These are phyloP conservation scores for Acer saccharum DNA, from an alignment of 345 rosid genomes.

Conservation along the genomic window DNA sequence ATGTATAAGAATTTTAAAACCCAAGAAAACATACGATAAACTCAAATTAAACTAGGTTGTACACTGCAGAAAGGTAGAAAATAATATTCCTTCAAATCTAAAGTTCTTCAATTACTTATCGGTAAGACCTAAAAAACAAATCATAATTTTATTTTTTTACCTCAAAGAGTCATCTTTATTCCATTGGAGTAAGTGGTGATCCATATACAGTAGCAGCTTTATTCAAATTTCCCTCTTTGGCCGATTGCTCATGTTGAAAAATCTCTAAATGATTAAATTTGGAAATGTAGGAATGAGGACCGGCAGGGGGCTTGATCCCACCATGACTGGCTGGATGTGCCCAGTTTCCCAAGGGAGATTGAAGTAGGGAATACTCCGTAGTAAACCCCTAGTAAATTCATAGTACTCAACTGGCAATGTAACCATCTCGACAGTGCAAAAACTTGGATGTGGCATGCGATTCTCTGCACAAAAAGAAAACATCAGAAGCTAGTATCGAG, in stretches of 20 bases:
- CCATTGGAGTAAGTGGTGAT: conserved; percentile 71
- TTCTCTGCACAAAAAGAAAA: conserved; percentile 55
- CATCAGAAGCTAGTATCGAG: conserved; percentile 1
- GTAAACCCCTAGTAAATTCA: conserved; percentile 68
- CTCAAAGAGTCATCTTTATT: conserved; percentile 76
- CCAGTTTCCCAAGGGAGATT: conserved; percentile 90
- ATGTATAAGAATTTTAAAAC: too few relatives aligned
- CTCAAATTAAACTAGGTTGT: too few relatives aligned
- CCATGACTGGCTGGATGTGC: conserved; percentile 52
- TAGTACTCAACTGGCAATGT: conserved; percentile 70
- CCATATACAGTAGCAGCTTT: conserved; percentile 56
- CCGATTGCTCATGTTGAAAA: conserved; percentile 25
- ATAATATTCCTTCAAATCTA: too few relatives aligned
- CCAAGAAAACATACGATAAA: too few relatives aligned
- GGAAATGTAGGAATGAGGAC: conserved; percentile 49
- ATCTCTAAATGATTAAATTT: conserved; percentile 20
- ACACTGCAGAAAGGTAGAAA: too few relatives aligned
- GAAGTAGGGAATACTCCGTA: conserved; percentile 90
- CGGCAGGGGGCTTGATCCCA: conserved; percentile 50
- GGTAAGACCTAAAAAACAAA: not conserved
- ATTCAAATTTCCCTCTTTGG: conserved; percentile 27
- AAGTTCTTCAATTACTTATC: too few relatives aligned
- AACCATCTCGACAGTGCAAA: conserved; percentile 88
- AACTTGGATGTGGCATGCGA: conserved; percentile 81
- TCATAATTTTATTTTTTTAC: conserved; percentile 30